These are phyloP conservation scores for Puya raimondii DNA, from an alignment of 176 grass and related monocot species.

Conservation along the genomic window DNA sequence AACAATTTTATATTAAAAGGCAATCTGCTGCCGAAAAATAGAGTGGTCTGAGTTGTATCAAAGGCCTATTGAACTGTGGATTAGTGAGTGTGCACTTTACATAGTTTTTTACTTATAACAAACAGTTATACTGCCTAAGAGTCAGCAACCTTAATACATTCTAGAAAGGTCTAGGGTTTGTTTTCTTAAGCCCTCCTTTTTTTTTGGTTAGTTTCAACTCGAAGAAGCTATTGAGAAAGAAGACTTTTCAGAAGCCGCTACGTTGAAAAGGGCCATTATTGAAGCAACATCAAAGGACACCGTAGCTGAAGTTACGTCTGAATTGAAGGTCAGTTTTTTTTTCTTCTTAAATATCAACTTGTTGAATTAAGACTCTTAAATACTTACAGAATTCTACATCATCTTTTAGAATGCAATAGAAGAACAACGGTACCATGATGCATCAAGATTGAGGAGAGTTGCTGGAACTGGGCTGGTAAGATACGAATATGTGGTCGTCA, in stretches of 20 bases:
- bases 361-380: neutral
- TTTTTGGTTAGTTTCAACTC: conserved; percentile 61
- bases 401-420: conserved; percentile 49
- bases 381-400: neutral
- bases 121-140: too few species aligned
- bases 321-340: conserved; percentile 54
- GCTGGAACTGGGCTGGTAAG: conserved; percentile 79
- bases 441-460: conserved; percentile 62
- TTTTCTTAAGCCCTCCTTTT: neutral
- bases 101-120: too few species aligned
- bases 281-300: conserved; percentile 48
- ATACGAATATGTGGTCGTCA: too few species aligned
- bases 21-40: too few species aligned
- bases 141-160: neutral
- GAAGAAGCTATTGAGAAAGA: conserved; percentile 92
- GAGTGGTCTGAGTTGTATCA: too few species aligned
- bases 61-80: too few species aligned
- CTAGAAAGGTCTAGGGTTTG: neutral
- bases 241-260: conserved; percentile 73
- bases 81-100: too few species aligned
- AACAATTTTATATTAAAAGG: too few species aligned
- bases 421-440: conserved; percentile 81
- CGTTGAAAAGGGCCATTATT: conserved; percentile 51
- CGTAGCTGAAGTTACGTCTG: conserved; percentile 61
- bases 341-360: neutral